phyloP scores from a whole-genome alignment of 129 eudicot species.

The Erigeron canadensis region DNA sequence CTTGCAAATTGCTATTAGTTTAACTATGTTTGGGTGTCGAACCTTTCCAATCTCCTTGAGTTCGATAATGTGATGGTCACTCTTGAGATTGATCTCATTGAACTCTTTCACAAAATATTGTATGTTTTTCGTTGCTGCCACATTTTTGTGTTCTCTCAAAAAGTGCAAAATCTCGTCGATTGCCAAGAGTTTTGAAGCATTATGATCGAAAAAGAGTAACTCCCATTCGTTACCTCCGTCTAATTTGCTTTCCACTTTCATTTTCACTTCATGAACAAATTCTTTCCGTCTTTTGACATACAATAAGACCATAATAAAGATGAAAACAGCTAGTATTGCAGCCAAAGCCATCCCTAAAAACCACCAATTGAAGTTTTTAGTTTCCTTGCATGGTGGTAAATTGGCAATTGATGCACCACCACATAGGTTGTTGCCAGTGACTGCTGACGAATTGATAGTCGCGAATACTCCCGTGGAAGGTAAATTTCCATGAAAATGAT shows the following conservation, averaged over 20 bases:
- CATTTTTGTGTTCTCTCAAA: slow-evolving; percentile 31
- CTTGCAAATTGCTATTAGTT: slow-evolving; percentile 46
- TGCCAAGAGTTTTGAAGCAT: slow-evolving; percentile 26
- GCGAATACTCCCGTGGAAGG: slow-evolving; percentile 75
- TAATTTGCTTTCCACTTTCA: slow-evolving; percentile 37
- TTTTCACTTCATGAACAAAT: slow-evolving; percentile 14
- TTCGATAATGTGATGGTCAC: slow-evolving; percentile 21
- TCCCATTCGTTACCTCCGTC: slow-evolving; percentile 61
- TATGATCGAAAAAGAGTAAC: slow-evolving; percentile 41
- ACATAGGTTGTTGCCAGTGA: slow-evolving; percentile 65
- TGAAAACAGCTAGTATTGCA: slow-evolving; percentile 20
- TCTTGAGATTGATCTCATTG: slow-evolving; percentile 19
- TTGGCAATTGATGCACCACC: slow-evolving; percentile 44
- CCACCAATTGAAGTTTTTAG: slow-evolving; percentile 38
- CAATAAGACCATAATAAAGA: slow-evolving; percentile 29
- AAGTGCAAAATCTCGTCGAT: slow-evolving; percentile 45
- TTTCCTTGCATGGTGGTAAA: slow-evolving; percentile 58
- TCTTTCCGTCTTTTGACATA: slow-evolving; percentile 28
- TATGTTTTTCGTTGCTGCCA: slow-evolving; percentile 35
- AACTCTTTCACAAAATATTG: slow-evolving; percentile 41
- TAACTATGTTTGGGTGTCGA: slow-evolving; percentile 53
- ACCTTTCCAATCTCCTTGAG: slow-evolving; percentile 39
- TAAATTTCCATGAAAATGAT: slow-evolving; percentile 58
- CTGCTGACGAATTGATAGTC: slow-evolving; percentile 57
- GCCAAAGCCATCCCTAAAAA: slow-evolving; percentile 31